Conservation (phyloP, 371 early-diverging fungal genomes). For the Circinella minor region DNA sequence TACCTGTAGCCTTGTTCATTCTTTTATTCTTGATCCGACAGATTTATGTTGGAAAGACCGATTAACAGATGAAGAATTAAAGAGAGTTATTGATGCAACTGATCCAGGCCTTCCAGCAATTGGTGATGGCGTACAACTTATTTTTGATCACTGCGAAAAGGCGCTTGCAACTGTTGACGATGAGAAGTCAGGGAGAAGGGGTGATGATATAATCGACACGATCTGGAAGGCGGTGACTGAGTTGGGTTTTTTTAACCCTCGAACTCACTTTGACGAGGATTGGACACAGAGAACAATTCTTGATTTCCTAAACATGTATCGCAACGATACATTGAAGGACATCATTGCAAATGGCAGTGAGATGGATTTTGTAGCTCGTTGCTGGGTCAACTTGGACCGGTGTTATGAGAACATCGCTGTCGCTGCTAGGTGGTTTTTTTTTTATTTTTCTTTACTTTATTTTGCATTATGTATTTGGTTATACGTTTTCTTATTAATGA, state of each 20-base stretch:
- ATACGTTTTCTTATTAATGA: background rate
- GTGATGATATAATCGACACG: constrained; percentile 1
- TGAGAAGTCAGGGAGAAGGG: background rate
- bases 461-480: background rate
- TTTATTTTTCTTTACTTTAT: constrained; percentile 1
- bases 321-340: background rate
- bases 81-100: background rate
- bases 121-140: background rate
- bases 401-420: constrained; percentile 14
- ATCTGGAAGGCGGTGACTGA: constrained; percentile 14
- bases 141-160: background rate
- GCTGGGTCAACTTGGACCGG: constrained; percentile 11
- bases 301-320: constrained; percentile 7
- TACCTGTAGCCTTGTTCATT: constrained; percentile 7
- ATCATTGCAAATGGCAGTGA: constrained; percentile 12
- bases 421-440: background rate
- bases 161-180: constrained; percentile 2
- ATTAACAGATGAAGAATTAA: background rate
- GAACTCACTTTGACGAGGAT: background rate
- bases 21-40: background rate
- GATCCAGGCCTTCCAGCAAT: background rate
- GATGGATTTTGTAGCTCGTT: constrained; percentile 8
- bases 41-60: constrained; percentile 7
- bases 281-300: constrained; percentile 14
- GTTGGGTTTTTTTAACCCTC: constrained; percentile 14